phyloP scores from a whole-genome alignment of 176 grass and related monocot species.

The Oryza glumipatula region DNA sequence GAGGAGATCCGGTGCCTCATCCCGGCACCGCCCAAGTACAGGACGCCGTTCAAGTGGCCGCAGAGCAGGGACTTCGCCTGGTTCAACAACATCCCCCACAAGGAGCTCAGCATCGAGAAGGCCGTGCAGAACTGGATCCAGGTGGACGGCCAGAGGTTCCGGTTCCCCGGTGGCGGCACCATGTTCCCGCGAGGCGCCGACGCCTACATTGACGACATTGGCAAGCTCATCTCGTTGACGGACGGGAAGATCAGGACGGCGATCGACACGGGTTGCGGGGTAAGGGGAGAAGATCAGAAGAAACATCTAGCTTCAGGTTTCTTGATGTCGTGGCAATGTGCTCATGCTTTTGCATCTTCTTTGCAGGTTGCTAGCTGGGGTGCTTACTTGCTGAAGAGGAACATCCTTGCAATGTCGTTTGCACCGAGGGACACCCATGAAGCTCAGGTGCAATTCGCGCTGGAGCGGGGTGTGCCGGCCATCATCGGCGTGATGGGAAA shows the following conservation, averaged over 20 bases:
- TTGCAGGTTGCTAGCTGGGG: slow-evolving; percentile 95
- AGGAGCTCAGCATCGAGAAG: slow-evolving; percentile 98
- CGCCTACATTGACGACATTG: slow-evolving; percentile 89
- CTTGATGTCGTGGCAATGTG: slow-evolving; percentile 14
- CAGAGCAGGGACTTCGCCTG: slow-evolving; percentile 81
- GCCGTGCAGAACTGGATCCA: slow-evolving; percentile 97
- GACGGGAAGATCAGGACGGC: slow-evolving; percentile 91
- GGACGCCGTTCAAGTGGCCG: slow-evolving; percentile 83
- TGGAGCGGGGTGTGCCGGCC: slow-evolving; percentile 92
- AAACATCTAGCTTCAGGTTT: slow-evolving; percentile 17
- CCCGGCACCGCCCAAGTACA: slow-evolving; percentile 77
- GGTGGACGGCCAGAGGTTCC: slow-evolving; percentile 77
- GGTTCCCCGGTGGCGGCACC: slow-evolving; percentile 92
- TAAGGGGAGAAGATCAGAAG: slow-evolving; percentile 37
- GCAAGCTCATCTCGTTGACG: slow-evolving; percentile 67
- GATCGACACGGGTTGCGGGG: slow-evolving; percentile 86
- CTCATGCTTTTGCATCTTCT: slow-evolving; percentile 17
- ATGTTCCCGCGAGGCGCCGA: slow-evolving; percentile 83
- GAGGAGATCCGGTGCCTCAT: slow-evolving; percentile 81
- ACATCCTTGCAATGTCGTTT: slow-evolving; percentile 88
- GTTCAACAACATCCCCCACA: slow-evolving; percentile 96
- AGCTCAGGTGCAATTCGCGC: slow-evolving; percentile 93
- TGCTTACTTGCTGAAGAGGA: slow-evolving; percentile 87
- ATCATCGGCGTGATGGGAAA: slow-evolving; percentile 92
- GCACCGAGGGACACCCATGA: slow-evolving; percentile 92